Conservation (phyloP, 2,329 filamentous ascomycete species). For the Aspergillus melleus region DNA sequence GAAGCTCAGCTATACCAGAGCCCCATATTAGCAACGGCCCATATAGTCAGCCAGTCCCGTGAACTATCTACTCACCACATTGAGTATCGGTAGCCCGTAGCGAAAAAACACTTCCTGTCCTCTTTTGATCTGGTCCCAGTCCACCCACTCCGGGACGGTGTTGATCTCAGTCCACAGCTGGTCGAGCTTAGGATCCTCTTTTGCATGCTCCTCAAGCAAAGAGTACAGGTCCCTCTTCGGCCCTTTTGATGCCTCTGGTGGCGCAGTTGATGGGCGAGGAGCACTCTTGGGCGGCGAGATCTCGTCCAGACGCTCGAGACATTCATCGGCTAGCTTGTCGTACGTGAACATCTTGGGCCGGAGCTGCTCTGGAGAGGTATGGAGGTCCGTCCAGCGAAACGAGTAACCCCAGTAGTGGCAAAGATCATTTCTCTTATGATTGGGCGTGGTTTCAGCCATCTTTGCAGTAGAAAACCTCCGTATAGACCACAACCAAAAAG, state of each 20-base stretch:
- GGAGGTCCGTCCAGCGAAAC: constrained; percentile 68
- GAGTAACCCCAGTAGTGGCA: constrained; percentile 60
- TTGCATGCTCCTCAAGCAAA: constrained; percentile 60
- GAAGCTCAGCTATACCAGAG: constrained; percentile 26
- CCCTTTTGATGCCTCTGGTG: constrained; percentile 16
- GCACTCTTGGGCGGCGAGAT: constrained; percentile 52
- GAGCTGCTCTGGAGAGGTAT: constrained; percentile 61
- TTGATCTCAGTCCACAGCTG: constrained; percentile 67
- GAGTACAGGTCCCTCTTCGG: constrained; percentile 62
- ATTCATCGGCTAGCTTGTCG: constrained; percentile 67
- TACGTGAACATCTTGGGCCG: constrained; percentile 64
- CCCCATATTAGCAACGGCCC: neutral
- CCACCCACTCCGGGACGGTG: constrained; percentile 70
- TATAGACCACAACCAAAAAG: neutral
- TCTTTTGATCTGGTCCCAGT: constrained; percentile 72
- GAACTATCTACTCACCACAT: constrained; percentile 39
- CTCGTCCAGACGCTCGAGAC: constrained; percentile 62
- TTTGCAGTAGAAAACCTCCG: neutral
- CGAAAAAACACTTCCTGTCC: constrained; percentile 78
- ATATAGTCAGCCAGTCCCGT: too few relatives aligned
- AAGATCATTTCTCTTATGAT: constrained; percentile 15
- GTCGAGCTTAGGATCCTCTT: constrained; percentile 55
- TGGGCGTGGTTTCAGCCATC: neutral
- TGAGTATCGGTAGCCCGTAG: constrained; percentile 68
- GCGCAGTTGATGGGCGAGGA: neutral